Evolutionary conservation across 2,329 filamentous ascomycete species (phyloP).

Genomic region (Lomentospora prolificans): DNA sequence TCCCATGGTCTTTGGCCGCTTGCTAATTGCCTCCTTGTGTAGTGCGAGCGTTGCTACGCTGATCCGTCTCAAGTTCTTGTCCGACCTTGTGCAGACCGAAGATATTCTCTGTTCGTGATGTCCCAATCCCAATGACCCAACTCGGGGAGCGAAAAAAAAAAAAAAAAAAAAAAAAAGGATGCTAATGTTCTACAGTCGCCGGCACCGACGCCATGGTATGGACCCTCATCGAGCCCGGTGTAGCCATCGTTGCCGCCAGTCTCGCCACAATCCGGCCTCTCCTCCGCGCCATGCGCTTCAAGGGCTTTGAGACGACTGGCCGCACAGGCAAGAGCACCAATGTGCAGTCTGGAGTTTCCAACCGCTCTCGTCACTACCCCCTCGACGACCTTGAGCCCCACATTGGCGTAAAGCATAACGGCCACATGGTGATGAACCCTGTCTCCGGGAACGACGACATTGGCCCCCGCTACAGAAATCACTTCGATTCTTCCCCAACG

Average conservation of each 20-base stretch:
- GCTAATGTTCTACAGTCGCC: no score
- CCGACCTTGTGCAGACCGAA: slow-evolving; percentile 30
- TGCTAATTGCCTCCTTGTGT: slow-evolving; percentile 6
- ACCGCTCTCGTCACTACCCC: neutral
- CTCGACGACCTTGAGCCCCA: neutral
- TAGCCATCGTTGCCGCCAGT: slow-evolving; percentile 44
- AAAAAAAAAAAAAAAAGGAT: no score
- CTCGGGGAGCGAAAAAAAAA: no score
- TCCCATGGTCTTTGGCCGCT: no score
- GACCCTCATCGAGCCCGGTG: slow-evolving; percentile 46
- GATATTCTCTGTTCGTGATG: slow-evolving; percentile 39
- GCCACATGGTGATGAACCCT: slow-evolving; percentile 19
- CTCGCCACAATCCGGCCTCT: slow-evolving; percentile 45
- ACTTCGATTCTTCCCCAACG: neutral
- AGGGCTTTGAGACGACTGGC: slow-evolving; percentile 34
- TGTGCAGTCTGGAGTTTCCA: slow-evolving; percentile 17
- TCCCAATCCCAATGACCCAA: no score
- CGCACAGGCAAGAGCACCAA: slow-evolving; percentile 22
- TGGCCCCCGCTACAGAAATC: neutral
- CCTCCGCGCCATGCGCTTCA: slow-evolving; percentile 35
- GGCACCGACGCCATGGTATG: slow-evolving; percentile 44
- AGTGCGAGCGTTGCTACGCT: slow-evolving; percentile 46
- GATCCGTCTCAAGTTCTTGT: slow-evolving; percentile 38
- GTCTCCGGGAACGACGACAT: neutral
- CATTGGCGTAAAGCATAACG: neutral